Percentiles rank a stretch among this genome's conserved stretches.
phyloP scores from a whole-genome alignment of 345 rosid genomes.

The Gynandropsis gynandra region DNA sequence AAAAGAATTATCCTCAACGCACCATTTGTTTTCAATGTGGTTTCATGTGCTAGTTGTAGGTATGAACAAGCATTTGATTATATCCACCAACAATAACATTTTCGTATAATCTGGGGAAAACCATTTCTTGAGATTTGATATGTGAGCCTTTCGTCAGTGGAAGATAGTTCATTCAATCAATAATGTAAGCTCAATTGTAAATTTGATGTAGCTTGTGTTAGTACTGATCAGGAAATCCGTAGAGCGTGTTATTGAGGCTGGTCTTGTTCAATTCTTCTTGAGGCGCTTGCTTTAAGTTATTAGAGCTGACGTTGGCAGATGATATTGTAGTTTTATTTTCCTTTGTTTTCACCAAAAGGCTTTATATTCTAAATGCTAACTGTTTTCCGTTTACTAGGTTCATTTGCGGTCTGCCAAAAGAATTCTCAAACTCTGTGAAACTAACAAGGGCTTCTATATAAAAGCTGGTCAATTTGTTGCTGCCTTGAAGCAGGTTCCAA shows the following conservation, averaged over 20 bases:
- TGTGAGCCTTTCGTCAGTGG: no score
- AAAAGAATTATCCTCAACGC: neutral
- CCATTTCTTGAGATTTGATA: neutral
- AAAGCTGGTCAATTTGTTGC: constrained; percentile 93
- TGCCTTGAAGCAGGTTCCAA: constrained; percentile 67
- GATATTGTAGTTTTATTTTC: neutral
- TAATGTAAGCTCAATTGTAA: neutral
- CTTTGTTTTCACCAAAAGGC: neutral
- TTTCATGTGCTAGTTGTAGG: neutral
- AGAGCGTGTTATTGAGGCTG: neutral
- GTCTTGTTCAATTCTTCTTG: constrained; percentile 1
- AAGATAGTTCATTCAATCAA: neutral
- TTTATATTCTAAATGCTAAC: neutral
- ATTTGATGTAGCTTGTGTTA: neutral
- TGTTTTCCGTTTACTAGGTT: constrained; percentile 36
- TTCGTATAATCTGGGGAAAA: neutral
- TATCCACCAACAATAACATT: no score
- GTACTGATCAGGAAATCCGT: neutral
- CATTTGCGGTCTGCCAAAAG: constrained; percentile 75
- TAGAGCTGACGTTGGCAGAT: neutral
- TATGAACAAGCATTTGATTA: neutral
- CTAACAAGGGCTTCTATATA: constrained; percentile 73
- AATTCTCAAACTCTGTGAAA: constrained; percentile 57
- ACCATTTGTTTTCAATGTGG: neutral
- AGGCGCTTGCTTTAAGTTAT: neutral